Evolutionary conservation across 495 filamentous ascomycete genomes (phyloP).

Genomic region (Thermochaetoides thermophila): DNA sequence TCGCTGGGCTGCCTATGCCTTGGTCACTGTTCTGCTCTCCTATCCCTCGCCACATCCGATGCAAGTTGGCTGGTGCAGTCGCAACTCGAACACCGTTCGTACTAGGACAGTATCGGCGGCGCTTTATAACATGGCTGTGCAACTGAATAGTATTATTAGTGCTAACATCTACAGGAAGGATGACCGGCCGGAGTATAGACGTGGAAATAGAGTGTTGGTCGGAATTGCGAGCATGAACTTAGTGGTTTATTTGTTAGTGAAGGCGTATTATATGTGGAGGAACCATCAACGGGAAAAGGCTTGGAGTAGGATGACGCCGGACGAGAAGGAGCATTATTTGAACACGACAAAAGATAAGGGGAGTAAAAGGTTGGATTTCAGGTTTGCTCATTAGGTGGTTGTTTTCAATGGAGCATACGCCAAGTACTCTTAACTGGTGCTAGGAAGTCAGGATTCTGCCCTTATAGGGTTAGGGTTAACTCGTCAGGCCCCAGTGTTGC

Average conservation of each 20-base stretch:
- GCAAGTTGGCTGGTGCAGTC: constrained; percentile 47
- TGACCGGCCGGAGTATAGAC: constrained; percentile 52
- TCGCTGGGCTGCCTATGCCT: constrained; percentile 39
- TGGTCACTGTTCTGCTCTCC: constrained; percentile 37
- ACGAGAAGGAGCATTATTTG: constrained; percentile 25
- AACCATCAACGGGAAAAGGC: constrained; percentile 24
- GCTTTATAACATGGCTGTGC: constrained; percentile 34
- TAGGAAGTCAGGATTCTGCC: too few species aligned
- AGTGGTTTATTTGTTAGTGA: constrained; percentile 22
- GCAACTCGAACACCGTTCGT: constrained; percentile 51
- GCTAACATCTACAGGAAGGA: constrained; percentile 23
- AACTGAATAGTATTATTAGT: constrained; percentile 5
- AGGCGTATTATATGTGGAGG: constrained; percentile 29
- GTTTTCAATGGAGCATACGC: too few species aligned
- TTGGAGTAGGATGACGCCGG: constrained; percentile 26
- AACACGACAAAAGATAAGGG: constrained; percentile 23
- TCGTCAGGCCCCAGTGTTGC: too few species aligned
- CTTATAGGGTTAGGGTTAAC: too few species aligned
- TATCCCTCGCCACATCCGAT: constrained; percentile 36
- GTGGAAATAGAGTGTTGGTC: constrained; percentile 52
- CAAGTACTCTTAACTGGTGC: too few species aligned
- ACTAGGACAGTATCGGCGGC: constrained; percentile 51
- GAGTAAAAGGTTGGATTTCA: constrained; percentile 31
- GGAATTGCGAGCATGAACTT: constrained; percentile 27
- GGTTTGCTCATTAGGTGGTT: constrained; percentile 26